Evolutionary conservation across 441 rosid genomes (phyloP), one percentile per base, ranked within the genome.

Genomic region (Adansonia gregorii): DNA sequence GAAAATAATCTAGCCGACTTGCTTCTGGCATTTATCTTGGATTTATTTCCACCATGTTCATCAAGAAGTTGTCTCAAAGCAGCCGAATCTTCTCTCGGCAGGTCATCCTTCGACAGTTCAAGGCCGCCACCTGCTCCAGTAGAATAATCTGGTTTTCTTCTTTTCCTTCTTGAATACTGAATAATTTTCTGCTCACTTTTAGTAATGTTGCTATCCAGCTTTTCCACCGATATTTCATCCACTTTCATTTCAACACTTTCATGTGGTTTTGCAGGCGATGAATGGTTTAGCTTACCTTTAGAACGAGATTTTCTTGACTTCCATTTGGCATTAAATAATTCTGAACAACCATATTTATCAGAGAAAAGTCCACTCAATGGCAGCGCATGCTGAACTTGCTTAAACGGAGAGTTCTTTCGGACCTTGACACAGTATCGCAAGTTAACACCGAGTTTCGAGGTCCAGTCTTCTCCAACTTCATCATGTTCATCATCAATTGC

Each of bases 131-230:
- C 77, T 41, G 77, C 77, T 72, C 67, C 85, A 73, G 78, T 72
- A 67, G 88, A 87, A 74, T 76, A 79, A 80, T 82, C 85, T 74
- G 84, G 80, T 76, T 88, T 92, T 67, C 77, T 80, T 85, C 86
- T 92, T 82, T 86, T 96, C 90, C 91, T 89, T 84, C 99, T 92
- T 43, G 90, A 81, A 84, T 96, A 96, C 71, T 89, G 96, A 77
- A 96, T 87, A 79, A 96, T 80, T 80, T 80, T 87, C 78, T 83
- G 86, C 77, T 90, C 90, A 72, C 86, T 89, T 77, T 73, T 84
- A 78, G 80, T 77, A 67, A 24, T 69, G 65, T 46, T 64, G 46
- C 68, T 59, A 75, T 82, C 86, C 31, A 83, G 67, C 70, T 78
- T 82, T 73, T 80, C 83, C 60, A 74, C 71, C 72, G 22, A 41